Base-by-base conservation (phyloP, 2,329 filamentous ascomycete species). In the Fusarium sp. region DNA sequence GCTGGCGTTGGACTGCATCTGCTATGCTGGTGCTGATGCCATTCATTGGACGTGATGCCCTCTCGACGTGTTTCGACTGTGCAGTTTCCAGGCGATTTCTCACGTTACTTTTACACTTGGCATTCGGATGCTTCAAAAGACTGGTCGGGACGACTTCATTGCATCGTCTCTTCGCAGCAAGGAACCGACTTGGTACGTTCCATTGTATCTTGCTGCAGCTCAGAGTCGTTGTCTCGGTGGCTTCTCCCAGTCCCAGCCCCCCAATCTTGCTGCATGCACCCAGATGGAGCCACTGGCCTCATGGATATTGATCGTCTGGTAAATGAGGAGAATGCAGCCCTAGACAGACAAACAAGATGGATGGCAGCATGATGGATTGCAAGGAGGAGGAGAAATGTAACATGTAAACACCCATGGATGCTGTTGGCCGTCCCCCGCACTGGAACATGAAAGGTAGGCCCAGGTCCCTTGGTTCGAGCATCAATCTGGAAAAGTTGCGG, bases 371-470 rank as follows among this genome's bases (percentile, higher is more conserved):
- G n/a, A 47, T 61, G 22, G 31, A 47, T 61, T n/a, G 20, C 38
- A 33, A 35, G n/a, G 71, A 70, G 61, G 71, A 71, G 67, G 71
- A 74, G 70, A 68, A 71, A 73, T 68, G 71, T 73, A 73, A 73
- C 71, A 56, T 73, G 47, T 35, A 50, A 42, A 22, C 38, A 31
- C 27, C 47, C 47, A n/a, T 52, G 47, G 50, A 33, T 13, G 47
- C n/a, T 31, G 47, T 52, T 52, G 50, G 27, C n/a, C 50, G n/a
- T 54, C 50, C 31, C 63, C 50, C 40, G 33, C 54, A 54, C 52
- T 61, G 62, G 33, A 36, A 63, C 33, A 50, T 50, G 45, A 16
- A 18, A n/a, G 6, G 25, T n/a, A 47, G 42, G 42, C 16, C 13
- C 42, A 27, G 25, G 5, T 52, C 47, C 47, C 47, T 52, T 29